Evolutionary conservation across 176 grass and related monocot species (phyloP), one percentile per base, ranked within the genome.

Genomic region (Raddia guianensis): DNA sequence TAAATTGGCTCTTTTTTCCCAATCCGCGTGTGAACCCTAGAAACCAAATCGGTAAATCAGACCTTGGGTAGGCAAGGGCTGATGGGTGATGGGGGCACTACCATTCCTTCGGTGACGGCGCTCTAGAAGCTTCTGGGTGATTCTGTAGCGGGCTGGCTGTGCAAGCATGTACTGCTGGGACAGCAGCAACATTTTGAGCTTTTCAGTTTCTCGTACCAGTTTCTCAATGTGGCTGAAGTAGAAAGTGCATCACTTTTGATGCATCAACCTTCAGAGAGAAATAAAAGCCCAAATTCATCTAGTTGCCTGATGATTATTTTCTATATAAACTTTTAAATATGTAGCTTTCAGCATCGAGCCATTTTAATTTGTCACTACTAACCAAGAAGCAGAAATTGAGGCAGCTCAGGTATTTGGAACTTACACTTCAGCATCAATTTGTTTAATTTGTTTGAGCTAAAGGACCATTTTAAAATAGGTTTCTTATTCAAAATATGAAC

Each of bases 161-260:
- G 93, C 95, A 3, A 93, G 93, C 46, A 95, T 98, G 87, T 98
- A 98, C 76, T 98, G 12, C 88, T 98, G 37, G 92, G 95, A 73
- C 95, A 98, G 75, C 95, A 98, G 69, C 90, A 95, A 47, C 95
- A 98, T 72, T 98, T 95, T 34, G 95, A 98, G 90, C 90, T 98
- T 40, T 98, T 98, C 32, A 92, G 95, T 82, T 98, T 95, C 75
- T 98, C 92, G 57, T 95, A 91, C 61, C 95, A 98, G 74, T 91
- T 94, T 34, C 90, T 98, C 61, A 98, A 95, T 63, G 92, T 98
- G 71, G 92, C 95, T 56, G 95, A 98, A 91, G 90, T 98, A 80
- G 95, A 95, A 82, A 93, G 74, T 72, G 79, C 66, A 1, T 79
- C 88, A 15, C 21, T 88, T 62, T 87, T 72, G 49, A 78, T 91